Conservation (phyloP, 2,329 filamentous ascomycete species). For the Neopestalotiopsis sp. region DNA sequence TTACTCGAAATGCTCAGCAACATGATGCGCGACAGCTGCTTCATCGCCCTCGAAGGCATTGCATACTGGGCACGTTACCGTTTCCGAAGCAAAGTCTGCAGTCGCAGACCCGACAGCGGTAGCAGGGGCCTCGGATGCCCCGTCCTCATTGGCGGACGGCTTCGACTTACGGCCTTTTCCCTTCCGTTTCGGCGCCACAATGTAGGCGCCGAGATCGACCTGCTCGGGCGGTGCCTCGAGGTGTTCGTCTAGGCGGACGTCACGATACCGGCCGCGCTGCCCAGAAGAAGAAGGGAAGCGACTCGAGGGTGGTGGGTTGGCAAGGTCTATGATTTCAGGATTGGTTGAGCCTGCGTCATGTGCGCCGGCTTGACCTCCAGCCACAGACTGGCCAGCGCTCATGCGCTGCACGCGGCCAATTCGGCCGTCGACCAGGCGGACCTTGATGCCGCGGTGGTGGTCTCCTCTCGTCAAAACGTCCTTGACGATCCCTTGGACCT, state of each 20-base stretch:
- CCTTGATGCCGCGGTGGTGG: conserved; percentile 81
- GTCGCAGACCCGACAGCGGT: conserved; percentile 22
- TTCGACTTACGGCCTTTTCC: conserved; percentile 33
- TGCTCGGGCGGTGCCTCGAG: conserved; percentile 45
- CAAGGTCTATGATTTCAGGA: background rate
- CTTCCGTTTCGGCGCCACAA: conserved; percentile 43
- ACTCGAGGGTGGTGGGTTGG: conserved; percentile 20
- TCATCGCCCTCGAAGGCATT: conserved; percentile 71
- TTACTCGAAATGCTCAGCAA: conserved; percentile 61
- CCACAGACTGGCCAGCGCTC: conserved; percentile 28
- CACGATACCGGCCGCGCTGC: conserved; percentile 33
- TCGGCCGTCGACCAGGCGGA: conserved; percentile 72
- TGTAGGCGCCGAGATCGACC: conserved; percentile 57
- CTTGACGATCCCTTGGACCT: conserved; percentile 70
- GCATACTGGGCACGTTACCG: conserved; percentile 68
- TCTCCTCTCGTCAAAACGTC: conserved; percentile 75
- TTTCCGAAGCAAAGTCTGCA: conserved; percentile 34
- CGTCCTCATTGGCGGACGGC: conserved; percentile 20
- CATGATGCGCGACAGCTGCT: conserved; percentile 70
- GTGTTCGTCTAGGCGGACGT: conserved; percentile 41
- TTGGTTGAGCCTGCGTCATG: background rate
- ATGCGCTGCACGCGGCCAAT: conserved; percentile 77
- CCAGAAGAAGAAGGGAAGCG: conserved; percentile 11
- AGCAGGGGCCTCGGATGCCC: conserved; percentile 19
- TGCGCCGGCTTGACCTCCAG: conserved; percentile 24